These are phyloP conservation scores for Pisolithus orientalis DNA, from an alignment of 768 basidiomycete genomes.

Conservation along the genomic window DNA sequence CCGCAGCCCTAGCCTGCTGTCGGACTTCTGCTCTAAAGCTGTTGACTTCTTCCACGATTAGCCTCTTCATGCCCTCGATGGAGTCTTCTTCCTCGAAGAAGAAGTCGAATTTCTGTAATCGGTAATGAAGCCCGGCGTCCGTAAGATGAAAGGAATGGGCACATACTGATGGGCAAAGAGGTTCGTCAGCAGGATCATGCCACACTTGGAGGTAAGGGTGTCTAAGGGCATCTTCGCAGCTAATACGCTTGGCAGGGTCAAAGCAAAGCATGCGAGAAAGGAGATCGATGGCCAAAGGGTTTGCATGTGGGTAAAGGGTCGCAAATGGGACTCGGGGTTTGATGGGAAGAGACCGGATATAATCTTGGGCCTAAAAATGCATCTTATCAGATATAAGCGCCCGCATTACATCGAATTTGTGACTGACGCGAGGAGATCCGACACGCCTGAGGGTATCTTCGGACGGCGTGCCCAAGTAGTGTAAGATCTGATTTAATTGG, in stretches of 20 bases:
- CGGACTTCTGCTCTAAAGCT: conserved; percentile 87
- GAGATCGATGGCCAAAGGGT: conserved; percentile 90
- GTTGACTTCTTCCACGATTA: conserved; percentile 92
- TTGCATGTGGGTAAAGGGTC: conserved; percentile 89
- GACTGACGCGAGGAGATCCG: conserved; percentile 82
- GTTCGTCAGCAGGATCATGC: conserved; percentile 97
- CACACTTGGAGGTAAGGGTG: conserved; percentile 96
- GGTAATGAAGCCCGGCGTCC: not conserved
- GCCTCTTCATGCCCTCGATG: conserved; percentile 93
- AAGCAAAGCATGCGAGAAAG: conserved; percentile 89
- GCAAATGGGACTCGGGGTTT: conserved; percentile 91
- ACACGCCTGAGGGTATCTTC: conserved; percentile 96
- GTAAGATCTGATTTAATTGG: conserved; percentile 95
- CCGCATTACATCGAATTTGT: not conserved
- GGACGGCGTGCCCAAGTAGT: conserved; percentile 96
- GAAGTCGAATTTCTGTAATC: conserved; percentile 83
- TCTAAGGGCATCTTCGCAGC: conserved; percentile 90
- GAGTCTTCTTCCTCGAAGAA: conserved; percentile 94
- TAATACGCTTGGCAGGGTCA: conserved; percentile 94
- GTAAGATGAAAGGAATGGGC: not conserved
- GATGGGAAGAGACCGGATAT: conserved; percentile 96
- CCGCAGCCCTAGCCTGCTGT: conserved; percentile 66
- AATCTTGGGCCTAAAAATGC: conserved; percentile 82
- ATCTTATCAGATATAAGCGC: not conserved
- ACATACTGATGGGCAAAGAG: conserved; percentile 69